Base-by-base conservation (phyloP, 768 basidiomycete species). In the Collybia sp. region DNA sequence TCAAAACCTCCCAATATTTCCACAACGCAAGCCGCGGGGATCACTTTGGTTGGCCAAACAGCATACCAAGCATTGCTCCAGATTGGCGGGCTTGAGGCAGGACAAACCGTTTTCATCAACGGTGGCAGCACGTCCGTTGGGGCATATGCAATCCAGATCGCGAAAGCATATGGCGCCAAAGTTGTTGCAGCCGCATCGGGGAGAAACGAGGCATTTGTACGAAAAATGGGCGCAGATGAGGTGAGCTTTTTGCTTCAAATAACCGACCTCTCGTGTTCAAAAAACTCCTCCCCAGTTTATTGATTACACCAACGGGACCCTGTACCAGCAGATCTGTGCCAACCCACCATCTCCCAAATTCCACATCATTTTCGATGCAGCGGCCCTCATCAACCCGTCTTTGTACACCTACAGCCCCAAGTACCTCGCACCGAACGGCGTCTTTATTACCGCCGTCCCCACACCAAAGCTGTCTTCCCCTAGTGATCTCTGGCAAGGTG, bases 81-180 rank as follows among this genome's bases (percentile, higher is more conserved):
- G 16, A 49, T 62, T 0, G 58, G 62, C 0, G 57, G 66, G 25
- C 56, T 79, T 9, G 68, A 78, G 48, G 45, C 55, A 12, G 73
- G 70, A 8, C 73, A 75, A 49, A 60, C 65, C 3, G 63, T 84
- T 6, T 72, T 83, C 58, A 64, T 84, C 57, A 76, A 81, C 44
- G 82, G 82, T 0, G 82, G 79, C 0, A 75, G 72, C 25, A 73
- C 75, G 1, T 60, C 72, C 5, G 78, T 82, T 1, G 82, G 82
- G 5, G 58, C 64, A 30, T 67, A 68, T 43, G 80, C 78, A 2
- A 77, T 83, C 40, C 78, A 82, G 56, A 58, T 84, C 15, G 78
- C 80, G 15, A 83, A 82, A 52, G 71, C 72, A 1, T 62, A 65
- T 41, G 77, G 76, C 3, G 69, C 70, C 47, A 50, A 44, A 25